Evolutionary conservation across 176 grass and related monocot species (phyloP), one percentile per base, ranked within the genome.

Genomic region (Aechmea fasciata): DNA sequence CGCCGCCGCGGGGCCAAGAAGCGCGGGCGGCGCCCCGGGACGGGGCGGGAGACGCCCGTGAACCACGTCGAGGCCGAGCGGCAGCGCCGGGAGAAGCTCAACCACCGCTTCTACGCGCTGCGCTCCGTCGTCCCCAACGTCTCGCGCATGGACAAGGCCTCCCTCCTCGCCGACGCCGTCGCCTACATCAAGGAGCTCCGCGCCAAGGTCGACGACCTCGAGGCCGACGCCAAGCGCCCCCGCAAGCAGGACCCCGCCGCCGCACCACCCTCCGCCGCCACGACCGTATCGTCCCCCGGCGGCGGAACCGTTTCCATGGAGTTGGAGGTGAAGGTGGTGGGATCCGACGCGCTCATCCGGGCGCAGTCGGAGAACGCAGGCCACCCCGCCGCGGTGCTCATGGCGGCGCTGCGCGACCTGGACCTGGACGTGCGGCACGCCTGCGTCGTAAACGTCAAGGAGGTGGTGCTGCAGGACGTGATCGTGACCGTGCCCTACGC

Each of bases 81-180:
- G 47, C 82, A 84, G 49, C 64, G 82, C 13, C 75, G 82, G 3
- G 82, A 79, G 74, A 50, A 77, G 77, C 63, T 84, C 23, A 84
- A 84, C 67, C 82, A 84, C 55, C 76, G 77, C 22, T 84, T 84
- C 70, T 84, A 84, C 53, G 82, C 82, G 1, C 75, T 84, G 55
- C 82, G 82, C 9, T 67, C 82, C 14, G 82, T 78, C 47, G 82
- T 84, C 12, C 82, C 82, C 11, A 84, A 78, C 22, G 75, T 79
- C 52, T 84, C 82, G 47, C 62, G 75, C 65, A 84, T 84, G 82
- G 82, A 84, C 82, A 84, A 84, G 75, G 82, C 82, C 23, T 84
- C 82, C 20, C 82, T 84, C 12, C 75, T 84, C 13, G 65, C 65
- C 13, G 82, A 84, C 54, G 77, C 82, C 28, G 66, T 78, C 2